Conservation (phyloP, 148 eudicot genomes). For the Camellia sinensis region DNA sequence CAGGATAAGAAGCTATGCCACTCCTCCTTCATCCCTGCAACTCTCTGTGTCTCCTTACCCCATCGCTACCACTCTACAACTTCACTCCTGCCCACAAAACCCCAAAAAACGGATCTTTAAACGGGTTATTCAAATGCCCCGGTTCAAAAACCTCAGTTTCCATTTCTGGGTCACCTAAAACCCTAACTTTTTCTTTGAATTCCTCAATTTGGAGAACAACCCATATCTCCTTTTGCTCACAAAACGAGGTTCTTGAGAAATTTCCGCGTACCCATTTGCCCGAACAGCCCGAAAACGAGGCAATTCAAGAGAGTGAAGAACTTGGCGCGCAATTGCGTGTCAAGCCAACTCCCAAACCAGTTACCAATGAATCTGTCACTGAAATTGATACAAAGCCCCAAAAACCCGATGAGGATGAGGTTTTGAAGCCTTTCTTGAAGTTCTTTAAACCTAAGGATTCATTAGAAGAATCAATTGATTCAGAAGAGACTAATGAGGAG, state of each 20-base stretch:
- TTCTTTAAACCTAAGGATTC: slow-evolving; percentile 56
- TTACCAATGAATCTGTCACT: slow-evolving; percentile 19
- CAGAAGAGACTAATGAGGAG: slow-evolving; percentile 25
- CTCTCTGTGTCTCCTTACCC: slow-evolving; percentile 14
- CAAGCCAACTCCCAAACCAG: slow-evolving; percentile 65
- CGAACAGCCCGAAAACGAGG: slow-evolving; percentile 32
- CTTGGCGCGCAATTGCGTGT: slow-evolving; percentile 47
- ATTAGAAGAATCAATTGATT: slow-evolving; percentile 27
- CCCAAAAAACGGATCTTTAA: background rate
- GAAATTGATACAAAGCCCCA: slow-evolving; percentile 33
- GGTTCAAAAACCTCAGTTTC: slow-evolving; percentile 28
- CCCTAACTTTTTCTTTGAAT: slow-evolving; percentile 23
- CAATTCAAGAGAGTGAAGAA: slow-evolving; percentile 42
- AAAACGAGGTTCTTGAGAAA: slow-evolving; percentile 42
- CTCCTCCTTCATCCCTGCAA: slow-evolving; percentile 25
- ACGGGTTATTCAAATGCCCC: background rate
- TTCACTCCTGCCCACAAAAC: background rate
- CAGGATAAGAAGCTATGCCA: slow-evolving; percentile 35
- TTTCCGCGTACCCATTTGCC: slow-evolving; percentile 27
- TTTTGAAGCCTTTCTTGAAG: slow-evolving; percentile 73
- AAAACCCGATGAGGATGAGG: slow-evolving; percentile 52
- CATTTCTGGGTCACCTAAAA: slow-evolving; percentile 14
- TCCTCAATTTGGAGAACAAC: slow-evolving; percentile 29
- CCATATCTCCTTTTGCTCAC: slow-evolving; percentile 48
- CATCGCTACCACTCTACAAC: slow-evolving; percentile 10